These are phyloP conservation scores for Aureobasidium sp. DNA, from an alignment of 2,329 filamentous ascomycete genomes.

Conservation along the genomic window DNA sequence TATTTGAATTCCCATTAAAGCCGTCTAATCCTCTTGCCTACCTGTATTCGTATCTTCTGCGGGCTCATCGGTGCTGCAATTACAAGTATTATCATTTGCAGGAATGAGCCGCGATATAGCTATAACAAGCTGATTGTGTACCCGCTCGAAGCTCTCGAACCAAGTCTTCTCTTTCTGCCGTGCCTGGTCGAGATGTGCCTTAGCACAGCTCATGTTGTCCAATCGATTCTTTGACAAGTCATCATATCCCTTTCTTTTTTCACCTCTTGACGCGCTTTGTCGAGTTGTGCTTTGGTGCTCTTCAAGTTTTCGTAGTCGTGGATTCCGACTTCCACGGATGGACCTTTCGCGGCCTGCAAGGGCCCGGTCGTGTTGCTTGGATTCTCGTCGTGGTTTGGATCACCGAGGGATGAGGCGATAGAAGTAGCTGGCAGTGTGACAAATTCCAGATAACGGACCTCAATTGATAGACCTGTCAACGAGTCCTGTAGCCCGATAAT, in stretches of 20 bases:
- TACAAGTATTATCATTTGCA: background rate
- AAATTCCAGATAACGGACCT: background rate
- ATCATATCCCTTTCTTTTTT: background rate
- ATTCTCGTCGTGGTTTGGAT: background rate
- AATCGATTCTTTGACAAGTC: background rate
- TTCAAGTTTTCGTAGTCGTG: background rate
- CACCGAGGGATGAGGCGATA: background rate
- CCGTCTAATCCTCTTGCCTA: too few relatives aligned
- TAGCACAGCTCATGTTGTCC: background rate
- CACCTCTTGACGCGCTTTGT: background rate
- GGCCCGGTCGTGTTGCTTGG: background rate
- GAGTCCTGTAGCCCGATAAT: background rate
- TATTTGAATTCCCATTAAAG: too few relatives aligned
- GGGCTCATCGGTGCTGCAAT: background rate
- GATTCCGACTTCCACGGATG: background rate
- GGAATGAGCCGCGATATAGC: background rate
- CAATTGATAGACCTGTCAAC: background rate
- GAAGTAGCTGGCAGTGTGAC: background rate
- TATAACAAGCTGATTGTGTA: background rate
- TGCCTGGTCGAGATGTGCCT: background rate
- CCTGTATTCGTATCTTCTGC: background rate
- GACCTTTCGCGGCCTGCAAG: background rate
- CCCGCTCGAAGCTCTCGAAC: background rate
- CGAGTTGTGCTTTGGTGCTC: background rate
- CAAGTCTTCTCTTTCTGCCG: background rate